Evolutionary conservation across 805 yeast species (phyloP), one percentile per base, ranked within the genome.

Genomic region (Dipodascopsis uninucleata): DNA sequence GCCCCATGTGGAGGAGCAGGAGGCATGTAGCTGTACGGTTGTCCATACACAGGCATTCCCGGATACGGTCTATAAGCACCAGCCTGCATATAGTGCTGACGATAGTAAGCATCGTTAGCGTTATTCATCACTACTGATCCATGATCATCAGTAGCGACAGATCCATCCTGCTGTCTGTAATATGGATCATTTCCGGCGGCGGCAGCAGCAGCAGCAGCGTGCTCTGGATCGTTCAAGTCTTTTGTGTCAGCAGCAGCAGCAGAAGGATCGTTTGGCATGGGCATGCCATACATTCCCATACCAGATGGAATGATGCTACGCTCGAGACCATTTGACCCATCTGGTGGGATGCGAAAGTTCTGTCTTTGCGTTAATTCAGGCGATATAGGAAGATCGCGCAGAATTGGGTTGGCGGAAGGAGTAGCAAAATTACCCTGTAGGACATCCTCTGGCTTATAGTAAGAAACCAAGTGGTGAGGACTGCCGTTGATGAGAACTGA

Each of bases 391-490:
- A 78, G 52, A 46, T 77, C 72, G 46, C 73, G 72, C 43, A 85
- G 70, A 16, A 60, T 56, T 5, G 75, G 71, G 5, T 74, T 64
- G 31, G 75, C 75, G 3, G 78, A 67, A 0, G 95, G 95, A 21
- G 80, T 68, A 0, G 63, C 57, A 36, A 88, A 67, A 31, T 66
- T 68, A 4, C 81, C 79, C 26, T 69, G 67, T 40, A 77, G 59
- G 3, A 87, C 93, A 61, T 89, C 96, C 17, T 77, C 77, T 0
- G 87, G 81, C 24, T 76, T 69, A 61, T 86, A 89, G 64, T 89
- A 89, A 6, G 89, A 79, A 2, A 89, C 78, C 44, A 89, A 64
- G 59, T 90, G 96, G 45, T 59, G 62, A 5, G 56, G 58, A 24
- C 57, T 48, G 17, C 66, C 64, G 18, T 65, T 63, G 12, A 82